Evolutionary conservation across 139 green algal genomes (phyloP).

Genomic region (Chloropicon primus): DNA sequence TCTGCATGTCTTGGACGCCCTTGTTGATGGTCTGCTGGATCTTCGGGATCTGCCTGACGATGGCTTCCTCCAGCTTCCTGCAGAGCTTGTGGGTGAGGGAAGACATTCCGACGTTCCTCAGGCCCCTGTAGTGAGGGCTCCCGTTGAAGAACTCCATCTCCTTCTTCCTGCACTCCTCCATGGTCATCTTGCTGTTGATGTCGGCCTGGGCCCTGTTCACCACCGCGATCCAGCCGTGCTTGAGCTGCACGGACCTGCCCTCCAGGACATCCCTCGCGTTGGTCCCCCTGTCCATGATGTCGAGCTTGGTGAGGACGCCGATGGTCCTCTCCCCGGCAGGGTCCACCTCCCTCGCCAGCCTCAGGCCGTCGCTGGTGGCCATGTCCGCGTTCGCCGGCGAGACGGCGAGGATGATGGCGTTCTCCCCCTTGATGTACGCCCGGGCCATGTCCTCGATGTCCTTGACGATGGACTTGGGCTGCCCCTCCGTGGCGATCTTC

Average conservation of each 20-base stretch:
- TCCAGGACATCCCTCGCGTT: constrained; percentile 24
- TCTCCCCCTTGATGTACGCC: constrained; percentile 65
- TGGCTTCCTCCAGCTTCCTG: constrained; percentile 57
- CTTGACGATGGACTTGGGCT: constrained; percentile 79
- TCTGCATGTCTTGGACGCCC: constrained; percentile 50
- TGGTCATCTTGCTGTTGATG: constrained; percentile 56
- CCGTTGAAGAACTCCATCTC: constrained; percentile 75
- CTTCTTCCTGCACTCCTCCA: neutral
- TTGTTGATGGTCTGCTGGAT: constrained; percentile 64
- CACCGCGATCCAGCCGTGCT: constrained; percentile 83
- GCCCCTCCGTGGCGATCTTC: constrained; percentile 92
- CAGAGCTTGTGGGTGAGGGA: constrained; percentile 64
- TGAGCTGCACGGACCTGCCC: constrained; percentile 50
- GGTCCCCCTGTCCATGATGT: constrained; percentile 29
- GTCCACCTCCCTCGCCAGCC: constrained; percentile 22
- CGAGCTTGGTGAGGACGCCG: constrained; percentile 34
- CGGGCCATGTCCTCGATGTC: constrained; percentile 90
- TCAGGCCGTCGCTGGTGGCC: constrained; percentile 23
- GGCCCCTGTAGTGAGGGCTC: constrained; percentile 19
- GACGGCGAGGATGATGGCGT: constrained; percentile 22
- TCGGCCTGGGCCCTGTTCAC: constrained; percentile 83
- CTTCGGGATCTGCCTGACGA: constrained; percentile 68
- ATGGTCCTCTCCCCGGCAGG: constrained; percentile 24
- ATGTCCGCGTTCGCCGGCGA: constrained; percentile 33
- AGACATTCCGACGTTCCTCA: constrained; percentile 51